Evolutionary conservation across 1,284 basidiomycete genomes (phyloP), one percentile per base, ranked within the genome.

Genomic region (Ceratobasidium papillatum): DNA sequence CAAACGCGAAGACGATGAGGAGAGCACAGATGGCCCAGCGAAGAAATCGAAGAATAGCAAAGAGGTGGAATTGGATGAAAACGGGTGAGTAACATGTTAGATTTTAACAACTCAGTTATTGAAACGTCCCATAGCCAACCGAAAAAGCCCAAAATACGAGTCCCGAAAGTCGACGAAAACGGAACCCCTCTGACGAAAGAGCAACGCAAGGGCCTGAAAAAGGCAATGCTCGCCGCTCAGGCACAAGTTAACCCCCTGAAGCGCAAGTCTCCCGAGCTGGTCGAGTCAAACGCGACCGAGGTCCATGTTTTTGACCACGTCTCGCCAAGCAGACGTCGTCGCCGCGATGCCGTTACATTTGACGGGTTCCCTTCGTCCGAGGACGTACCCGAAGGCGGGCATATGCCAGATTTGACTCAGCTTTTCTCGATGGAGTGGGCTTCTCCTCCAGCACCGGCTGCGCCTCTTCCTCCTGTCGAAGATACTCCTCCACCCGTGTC

Each of bases 1-100:
- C 3, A 75, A 75, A 41, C 74, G 74, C 22, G 64, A 75, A n/a
- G 62, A 54, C 32, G 64, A 59, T 17, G 74, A 69, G 14, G 68
- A 72, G 27, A 43, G 56, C 54, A 12, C 52, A 11, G 54, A 61
- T 4, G 38, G 19, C 30, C 41, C 54, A 3, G 30, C 56, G 17
- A 72, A 72, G 27, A 56, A 56, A 12, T 45, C 61, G 27, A 56
- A 54, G 41, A 61, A 61, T 25, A 56, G 36, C 22, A 34, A 58
- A 3, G 54, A 43, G 32, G 4, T 51, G 5, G 36, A 45, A 19
- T 3, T 45, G 41, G 56, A 61, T 38, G 68, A 72, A 25, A 61
- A 72, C 38, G 56, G 43, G 68, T 61, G 49, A 61, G 68, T 59
- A 5, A 3, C 7, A 8, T 56, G 47, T 36, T 7, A n/a, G 30